A percentile compares a stretch with the other conserved stretches of the same genome.
Evolutionary conservation across 2,329 filamentous ascomycete species (phyloP).

Genomic region (Fusarium sp.): DNA sequence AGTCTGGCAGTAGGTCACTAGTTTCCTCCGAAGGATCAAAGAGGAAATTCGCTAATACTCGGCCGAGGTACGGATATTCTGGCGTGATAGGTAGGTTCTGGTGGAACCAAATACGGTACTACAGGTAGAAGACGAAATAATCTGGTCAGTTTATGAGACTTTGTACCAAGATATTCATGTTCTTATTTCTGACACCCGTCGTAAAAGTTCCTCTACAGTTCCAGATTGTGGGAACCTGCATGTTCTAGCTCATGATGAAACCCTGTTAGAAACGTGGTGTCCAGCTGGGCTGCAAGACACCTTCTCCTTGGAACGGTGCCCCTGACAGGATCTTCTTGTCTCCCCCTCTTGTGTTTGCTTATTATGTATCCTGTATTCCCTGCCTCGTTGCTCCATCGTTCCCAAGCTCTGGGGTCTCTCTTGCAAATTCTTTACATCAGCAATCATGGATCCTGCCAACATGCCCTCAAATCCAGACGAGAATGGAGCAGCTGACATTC

Average conservation of each 20-base stretch:
- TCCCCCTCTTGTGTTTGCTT: conserved; percentile 18
- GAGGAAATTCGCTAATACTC: neutral
- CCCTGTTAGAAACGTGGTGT: conserved; percentile 19
- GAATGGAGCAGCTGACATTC: conserved; percentile 53
- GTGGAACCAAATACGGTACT: neutral
- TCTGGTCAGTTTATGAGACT: neutral
- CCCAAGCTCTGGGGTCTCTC: conserved; percentile 19
- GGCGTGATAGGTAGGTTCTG: too few relatives aligned
- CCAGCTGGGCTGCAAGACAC: neutral
- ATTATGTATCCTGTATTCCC: conserved; percentile 17
- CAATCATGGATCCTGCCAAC: conserved; percentile 35
- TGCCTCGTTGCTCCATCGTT: neutral
- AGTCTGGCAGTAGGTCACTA: neutral
- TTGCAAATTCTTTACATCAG: neutral
- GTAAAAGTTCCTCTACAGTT: neutral
- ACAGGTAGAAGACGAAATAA: neutral
- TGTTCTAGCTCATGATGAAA: conserved; percentile 16
- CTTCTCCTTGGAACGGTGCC: neutral
- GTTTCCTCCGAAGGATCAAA: neutral
- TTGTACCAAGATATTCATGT: neutral
- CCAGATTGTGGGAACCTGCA: neutral
- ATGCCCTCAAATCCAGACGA: conserved; percentile 51
- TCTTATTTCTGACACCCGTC: neutral
- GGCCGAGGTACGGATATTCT: neutral
- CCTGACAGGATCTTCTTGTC: neutral